Base-by-base conservation (phyloP, 441 rosid genomes). In the Erysimum pusillum region DNA sequence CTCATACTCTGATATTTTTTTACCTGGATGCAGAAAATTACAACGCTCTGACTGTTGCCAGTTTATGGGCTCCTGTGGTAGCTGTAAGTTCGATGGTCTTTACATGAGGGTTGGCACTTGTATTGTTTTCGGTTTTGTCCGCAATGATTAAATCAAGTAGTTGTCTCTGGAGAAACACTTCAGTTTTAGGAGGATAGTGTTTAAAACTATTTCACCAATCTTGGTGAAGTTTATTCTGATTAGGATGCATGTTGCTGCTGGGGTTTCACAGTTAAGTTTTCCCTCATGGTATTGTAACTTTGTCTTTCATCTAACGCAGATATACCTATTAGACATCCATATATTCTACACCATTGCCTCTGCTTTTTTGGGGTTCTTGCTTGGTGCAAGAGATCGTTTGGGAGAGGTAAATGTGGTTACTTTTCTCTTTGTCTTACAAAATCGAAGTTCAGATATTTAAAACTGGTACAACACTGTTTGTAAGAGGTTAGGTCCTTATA, bases 321-420 rank as follows among this genome's bases (percentile, higher is more conserved):
- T 96, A 66, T 96, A 96, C 87, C 91, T 96, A 54, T 75, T 93
- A 76, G 99, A 96, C 86, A 87, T 87, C 75, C 87, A 89, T 79
- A 82, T 96, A 49, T 87, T 92, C 83, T 96, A 93, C 84, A 96
- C 98, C n/a, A 17, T 93, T 71, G 69, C 88, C 83, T 96, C 98
- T 83, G 97, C 99, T 39, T 76, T 88, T 71, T 85, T 89, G 89
- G 99, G 98, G 67, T 96, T 96, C 83, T 85, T 96, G 86, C 94
- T 93, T 39, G 99, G 99, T 69, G 99, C 99, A 44, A 88, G 97
- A 84, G 99, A 90, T 83, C 99, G 90, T 74, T 91, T 96, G 54
- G 99, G 99, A 34, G 99, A 96, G 91, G 99, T 93, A 81, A 76
- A 83, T 82, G 51, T 42, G 68, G 62, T 77, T 74, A 45, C n/a